Base-by-base conservation (phyloP, 257 asterid species). In the Solanum sitiens region DNA sequence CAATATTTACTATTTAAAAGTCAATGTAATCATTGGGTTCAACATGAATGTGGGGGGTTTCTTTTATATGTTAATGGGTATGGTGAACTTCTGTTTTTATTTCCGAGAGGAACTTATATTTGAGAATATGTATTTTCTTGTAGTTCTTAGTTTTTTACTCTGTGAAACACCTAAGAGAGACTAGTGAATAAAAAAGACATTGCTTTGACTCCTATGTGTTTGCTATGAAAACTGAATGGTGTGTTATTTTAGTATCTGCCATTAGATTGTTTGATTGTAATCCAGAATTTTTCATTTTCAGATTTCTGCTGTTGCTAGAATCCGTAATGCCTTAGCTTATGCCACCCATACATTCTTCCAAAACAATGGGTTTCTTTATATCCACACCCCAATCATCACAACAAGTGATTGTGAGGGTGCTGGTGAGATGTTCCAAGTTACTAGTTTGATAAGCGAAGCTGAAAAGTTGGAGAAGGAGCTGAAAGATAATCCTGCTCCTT, bases 361-460 rank as follows among this genome's bases (percentile, higher is more conserved):
- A 83, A 89, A 95, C 71, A 95, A 97, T 86, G 95, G 95, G 6
- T 97, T 97, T 89, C 95, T 97, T 25, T 95, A 95, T 85, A 94
- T 97, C 80, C 99, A 97, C 89, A 97, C 99, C 63, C 99, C 99
- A 65, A 95, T 97, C 71, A 88, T 97, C 84, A 95, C 99, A 39
- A 96, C 99, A 59, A 97, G 98, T 90, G 99, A 97, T 88, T 97
- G 99, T 87, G 99, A 97, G 93, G 99, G 99, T 85, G 99, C 99
- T 30, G 99, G 99, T n/a, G 99, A 97, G 94, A 97, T 97, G 99
- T 97, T 97, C 88, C 98, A 97, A 92, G 99, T 96, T 89, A 95
- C 99, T 39, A 93, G 98, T 63, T 61, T 96, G 73, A 61, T 97
- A 25, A 92, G 75, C 30, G 97, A 94, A 25, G 96, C 95, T 6